Evolutionary conservation across 2,329 filamentous ascomycete species (phyloP).

Genomic region (Plenodomus tracheiphilus): DNA sequence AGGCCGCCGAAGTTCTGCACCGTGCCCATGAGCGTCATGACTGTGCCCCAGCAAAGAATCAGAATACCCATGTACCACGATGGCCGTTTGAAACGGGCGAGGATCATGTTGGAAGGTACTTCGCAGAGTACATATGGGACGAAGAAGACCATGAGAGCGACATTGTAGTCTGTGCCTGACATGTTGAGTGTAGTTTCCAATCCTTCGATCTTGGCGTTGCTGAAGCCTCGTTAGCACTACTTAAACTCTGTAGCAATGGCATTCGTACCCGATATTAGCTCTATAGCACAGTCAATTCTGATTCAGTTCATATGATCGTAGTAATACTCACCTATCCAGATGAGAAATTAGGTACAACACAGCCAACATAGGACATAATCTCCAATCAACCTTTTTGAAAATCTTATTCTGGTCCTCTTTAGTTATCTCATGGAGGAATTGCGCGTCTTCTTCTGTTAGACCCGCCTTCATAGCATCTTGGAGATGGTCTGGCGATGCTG

Average conservation of each 20-base stretch:
- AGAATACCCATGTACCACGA: constrained; percentile 36
- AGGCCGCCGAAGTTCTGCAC: constrained; percentile 26
- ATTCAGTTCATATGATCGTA: no score
- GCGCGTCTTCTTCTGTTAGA: constrained; percentile 28
- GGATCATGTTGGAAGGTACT: constrained; percentile 49
- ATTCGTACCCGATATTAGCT: constrained; percentile 37
- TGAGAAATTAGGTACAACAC: constrained; percentile 36
- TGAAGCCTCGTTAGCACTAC: not conserved
- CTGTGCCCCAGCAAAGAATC: constrained; percentile 26
- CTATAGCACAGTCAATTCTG: constrained; percentile 8
- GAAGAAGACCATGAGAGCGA: constrained; percentile 64
- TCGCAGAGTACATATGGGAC: constrained; percentile 45
- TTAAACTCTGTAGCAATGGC: no score
- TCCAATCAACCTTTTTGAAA: constrained; percentile 28
- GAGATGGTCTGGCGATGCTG: constrained; percentile 8
- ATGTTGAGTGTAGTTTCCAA: constrained; percentile 25
- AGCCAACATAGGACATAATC: constrained; percentile 24
- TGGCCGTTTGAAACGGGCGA: constrained; percentile 38
- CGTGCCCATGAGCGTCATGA: constrained; percentile 32
- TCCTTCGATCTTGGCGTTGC: constrained; percentile 49
- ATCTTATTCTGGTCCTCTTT: constrained; percentile 26
- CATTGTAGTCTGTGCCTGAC: constrained; percentile 63
- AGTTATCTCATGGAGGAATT: constrained; percentile 27
- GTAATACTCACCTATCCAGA: constrained; percentile 23
- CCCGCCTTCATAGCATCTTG: constrained; percentile 13